phyloP scores from a whole-genome alignment of 2,329 filamentous ascomycete species.

The Aspergillus sergii region DNA sequence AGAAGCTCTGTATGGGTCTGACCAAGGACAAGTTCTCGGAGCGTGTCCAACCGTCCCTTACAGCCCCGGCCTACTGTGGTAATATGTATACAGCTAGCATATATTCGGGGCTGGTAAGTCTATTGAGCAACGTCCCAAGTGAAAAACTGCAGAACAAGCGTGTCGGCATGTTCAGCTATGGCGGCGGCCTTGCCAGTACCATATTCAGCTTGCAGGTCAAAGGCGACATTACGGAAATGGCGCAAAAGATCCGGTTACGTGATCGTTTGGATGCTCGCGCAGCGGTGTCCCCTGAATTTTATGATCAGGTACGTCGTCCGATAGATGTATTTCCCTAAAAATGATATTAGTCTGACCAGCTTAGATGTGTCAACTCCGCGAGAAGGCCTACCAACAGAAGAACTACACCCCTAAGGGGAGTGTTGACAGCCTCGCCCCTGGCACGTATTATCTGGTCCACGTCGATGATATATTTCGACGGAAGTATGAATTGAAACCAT shows the following conservation, averaged over 20 bases:
- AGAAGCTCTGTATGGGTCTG: constrained; percentile 83
- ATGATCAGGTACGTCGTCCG: constrained; percentile 65
- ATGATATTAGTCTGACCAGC: constrained; percentile 1
- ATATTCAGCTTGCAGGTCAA: constrained; percentile 68
- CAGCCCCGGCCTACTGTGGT: constrained; percentile 74
- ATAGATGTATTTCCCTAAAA: not conserved
- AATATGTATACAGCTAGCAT: constrained; percentile 67
- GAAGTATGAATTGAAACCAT: constrained; percentile 72
- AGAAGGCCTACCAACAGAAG: constrained; percentile 83
- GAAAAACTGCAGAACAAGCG: constrained; percentile 70
- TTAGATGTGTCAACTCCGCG: constrained; percentile 77
- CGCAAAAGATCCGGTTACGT: constrained; percentile 69
- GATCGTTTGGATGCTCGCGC: constrained; percentile 67
- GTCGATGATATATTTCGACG: constrained; percentile 87
- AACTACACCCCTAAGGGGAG: constrained; percentile 71
- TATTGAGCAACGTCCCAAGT: constrained; percentile 66
- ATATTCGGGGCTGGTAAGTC: constrained; percentile 58
- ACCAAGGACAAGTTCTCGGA: constrained; percentile 84
- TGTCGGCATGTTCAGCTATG: constrained; percentile 77
- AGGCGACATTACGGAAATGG: constrained; percentile 69
- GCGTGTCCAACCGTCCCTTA: constrained; percentile 71
- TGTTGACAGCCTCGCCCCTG: constrained; percentile 64
- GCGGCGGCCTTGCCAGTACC: constrained; percentile 74
- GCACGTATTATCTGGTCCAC: constrained; percentile 77
- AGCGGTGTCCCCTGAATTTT: constrained; percentile 69